A percentile compares a stretch with the other conserved stretches of the same genome.
Conservation (phyloP, 1,284 basidiomycete species). For the Pyrrhoderma noxium region DNA sequence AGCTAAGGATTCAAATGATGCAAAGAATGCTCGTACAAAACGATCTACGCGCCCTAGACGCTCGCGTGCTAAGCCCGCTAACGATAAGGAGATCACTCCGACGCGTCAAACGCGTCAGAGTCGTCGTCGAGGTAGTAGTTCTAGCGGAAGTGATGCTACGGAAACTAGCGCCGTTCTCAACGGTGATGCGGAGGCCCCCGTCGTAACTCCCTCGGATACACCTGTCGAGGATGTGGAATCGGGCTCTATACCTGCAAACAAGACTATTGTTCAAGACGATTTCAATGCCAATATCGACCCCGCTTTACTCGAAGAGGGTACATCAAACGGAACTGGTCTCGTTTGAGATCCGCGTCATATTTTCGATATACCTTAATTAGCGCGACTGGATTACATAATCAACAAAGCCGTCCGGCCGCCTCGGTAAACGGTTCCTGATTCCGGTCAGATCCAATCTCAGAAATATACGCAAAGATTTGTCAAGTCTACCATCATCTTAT, state of each 20-base stretch:
- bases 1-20: constrained; percentile 3
- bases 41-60: constrained; percentile 11
- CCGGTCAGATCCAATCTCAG: background rate
- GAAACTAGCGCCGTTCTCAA: constrained; percentile 3
- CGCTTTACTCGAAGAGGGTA: constrained; percentile 5
- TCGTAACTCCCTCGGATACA: background rate
- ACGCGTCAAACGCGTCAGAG: constrained; percentile 12
- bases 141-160: constrained; percentile 12
- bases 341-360: background rate
- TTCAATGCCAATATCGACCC: constrained; percentile 12
- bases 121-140: constrained; percentile 8
- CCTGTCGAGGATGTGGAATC: background rate
- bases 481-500: background rate
- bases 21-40: constrained; percentile 8
- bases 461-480: background rate
- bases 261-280: background rate
- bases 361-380: constrained; percentile 4
- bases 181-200: background rate
- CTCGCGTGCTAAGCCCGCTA: constrained; percentile 5
- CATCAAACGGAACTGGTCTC: background rate
- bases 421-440: background rate
- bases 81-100: constrained; percentile 4
- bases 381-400: constrained; percentile 6
- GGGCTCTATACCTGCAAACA: background rate
- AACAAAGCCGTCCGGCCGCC: background rate